Evolutionary conservation across 2,329 filamentous ascomycete species (phyloP), one percentile per base, ranked within the genome.

Genomic region (Chrysosporium keratinophilum): DNA sequence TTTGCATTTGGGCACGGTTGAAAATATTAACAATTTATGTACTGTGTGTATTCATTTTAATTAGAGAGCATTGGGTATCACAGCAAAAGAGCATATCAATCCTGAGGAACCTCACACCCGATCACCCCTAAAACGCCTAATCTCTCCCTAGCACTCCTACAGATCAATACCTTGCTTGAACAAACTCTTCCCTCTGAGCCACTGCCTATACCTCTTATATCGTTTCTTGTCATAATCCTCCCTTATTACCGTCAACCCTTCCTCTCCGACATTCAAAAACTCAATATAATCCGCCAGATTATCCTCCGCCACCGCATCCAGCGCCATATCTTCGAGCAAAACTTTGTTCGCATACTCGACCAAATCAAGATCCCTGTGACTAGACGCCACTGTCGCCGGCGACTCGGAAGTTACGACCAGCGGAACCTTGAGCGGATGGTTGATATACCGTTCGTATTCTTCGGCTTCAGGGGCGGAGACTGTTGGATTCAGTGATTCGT

Each of bases 181-280:
- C 63, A 97, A 78, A 63, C 88, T 95, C 74, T 96, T 97, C 15
- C 91, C 91, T 58, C 83, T 80, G 65, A 98, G 75, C 91, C 93
- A 98, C 71, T 96, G 94, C 63, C 84, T 76, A 71, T 98, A 98
- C 9, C 90, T 87, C 72, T 95, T 97, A 70, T 98, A 98, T 61
- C 93, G 78, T 77, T 97, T 96, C 78, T 95, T 97, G 40, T 79
- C 78, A 44, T 83, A 78, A 68, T 97, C 93, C 64, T 94, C 90
- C 43, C 90, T 84, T 1, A 83, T 84, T 12, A 97, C 91, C 1
- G 88, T 94, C 50, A 98, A 72, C 15, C 88, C 88, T 62, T 95
- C 88, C 57, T 93, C 86, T 3, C 80, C 81, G 11, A 93, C 80
- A 42, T 78, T 80, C 54, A 96, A 68, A 63, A 93, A 85, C 57